phyloP scores from a whole-genome alignment of 2,329 filamentous ascomycete species.

The Talaromyces piceae region DNA sequence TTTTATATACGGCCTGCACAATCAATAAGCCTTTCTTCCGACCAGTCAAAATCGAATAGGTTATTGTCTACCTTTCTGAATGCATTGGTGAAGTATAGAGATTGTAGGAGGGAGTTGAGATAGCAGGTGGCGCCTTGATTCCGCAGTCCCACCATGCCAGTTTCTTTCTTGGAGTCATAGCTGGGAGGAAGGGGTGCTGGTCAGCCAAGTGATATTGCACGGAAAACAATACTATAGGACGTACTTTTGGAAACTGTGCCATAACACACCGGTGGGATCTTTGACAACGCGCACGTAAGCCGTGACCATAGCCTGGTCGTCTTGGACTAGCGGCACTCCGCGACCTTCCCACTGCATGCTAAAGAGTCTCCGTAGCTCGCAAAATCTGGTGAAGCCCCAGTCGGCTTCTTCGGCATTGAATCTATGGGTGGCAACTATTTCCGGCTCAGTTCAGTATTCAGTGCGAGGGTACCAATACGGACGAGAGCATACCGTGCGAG shows the following conservation, averaged over 20 bases:
- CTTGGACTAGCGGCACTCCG: conserved; percentile 48
- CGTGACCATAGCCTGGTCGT: conserved; percentile 40
- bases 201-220: too few species aligned
- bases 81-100: conserved; percentile 78
- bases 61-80: conserved; percentile 82
- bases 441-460: conserved; percentile 7
- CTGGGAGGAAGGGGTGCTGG: conserved; percentile 28
- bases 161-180: conserved; percentile 99
- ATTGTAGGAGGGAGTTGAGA: conserved; percentile 76
- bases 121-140: conserved; percentile 95
- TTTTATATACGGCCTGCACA: conserved; percentile 81
- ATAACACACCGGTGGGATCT: conserved; percentile 42
- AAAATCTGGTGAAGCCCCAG: conserved; percentile 97
- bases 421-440: conserved; percentile 72
- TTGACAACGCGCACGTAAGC: conserved; percentile 44
- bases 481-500: conserved; percentile 55
- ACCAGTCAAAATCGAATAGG: neutral
- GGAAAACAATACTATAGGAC: too few species aligned
- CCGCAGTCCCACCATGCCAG: conserved; percentile 90
- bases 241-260: conserved; percentile 41
- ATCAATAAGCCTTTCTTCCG: neutral
- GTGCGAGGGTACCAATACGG: neutral
- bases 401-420: conserved; percentile 96
- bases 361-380: conserved; percentile 80
- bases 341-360: conserved; percentile 65